A percentile compares a stretch with the other conserved stretches of the same genome.
Evolutionary conservation across 2,329 filamentous ascomycete genomes (phyloP).

Genomic region (Ophiocordyceps camponoti-rufipedis): DNA sequence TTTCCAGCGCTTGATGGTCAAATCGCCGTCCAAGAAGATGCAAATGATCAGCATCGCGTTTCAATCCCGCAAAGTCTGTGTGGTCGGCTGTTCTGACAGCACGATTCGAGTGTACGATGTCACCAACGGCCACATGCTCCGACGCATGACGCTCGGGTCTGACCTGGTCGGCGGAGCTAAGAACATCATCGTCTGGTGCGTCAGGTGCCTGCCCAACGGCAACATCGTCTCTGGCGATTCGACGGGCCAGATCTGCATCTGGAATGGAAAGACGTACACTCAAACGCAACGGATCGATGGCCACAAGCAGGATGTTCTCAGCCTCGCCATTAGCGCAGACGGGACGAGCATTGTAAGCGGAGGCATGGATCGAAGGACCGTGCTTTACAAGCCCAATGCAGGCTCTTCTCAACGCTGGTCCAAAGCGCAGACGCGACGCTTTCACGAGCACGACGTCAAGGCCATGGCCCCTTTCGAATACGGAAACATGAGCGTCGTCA

Average conservation of each 20-base stretch:
- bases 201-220: slow-evolving; percentile 72
- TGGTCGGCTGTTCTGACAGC: slow-evolving; percentile 91
- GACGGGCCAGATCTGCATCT: slow-evolving; percentile 81
- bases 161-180: slow-evolving; percentile 61
- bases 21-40: slow-evolving; percentile 65
- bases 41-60: slow-evolving; percentile 85
- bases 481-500: slow-evolving; percentile 64
- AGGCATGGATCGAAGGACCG: slow-evolving; percentile 78
- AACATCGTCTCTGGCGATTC: slow-evolving; percentile 93
- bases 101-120: slow-evolving; percentile 86
- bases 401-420: slow-evolving; percentile 54
- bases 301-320: slow-evolving; percentile 80
- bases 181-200: slow-evolving; percentile 81
- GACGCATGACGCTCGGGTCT: slow-evolving; percentile 72
- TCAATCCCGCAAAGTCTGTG: slow-evolving; percentile 63
- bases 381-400: slow-evolving; percentile 54
- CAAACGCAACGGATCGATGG: slow-evolving; percentile 70
- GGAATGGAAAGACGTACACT: slow-evolving; percentile 84
- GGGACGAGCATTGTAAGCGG: slow-evolving; percentile 73
- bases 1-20: slow-evolving; percentile 58
- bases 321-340: slow-evolving; percentile 65
- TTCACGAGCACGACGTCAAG: slow-evolving; percentile 91
- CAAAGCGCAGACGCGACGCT: slow-evolving; percentile 69
- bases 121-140: slow-evolving; percentile 54
- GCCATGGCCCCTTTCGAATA: slow-evolving; percentile 82